Evolutionary conservation across 2,329 filamentous ascomycete genomes (phyloP).

Genomic region (Beauveria asiatica): DNA sequence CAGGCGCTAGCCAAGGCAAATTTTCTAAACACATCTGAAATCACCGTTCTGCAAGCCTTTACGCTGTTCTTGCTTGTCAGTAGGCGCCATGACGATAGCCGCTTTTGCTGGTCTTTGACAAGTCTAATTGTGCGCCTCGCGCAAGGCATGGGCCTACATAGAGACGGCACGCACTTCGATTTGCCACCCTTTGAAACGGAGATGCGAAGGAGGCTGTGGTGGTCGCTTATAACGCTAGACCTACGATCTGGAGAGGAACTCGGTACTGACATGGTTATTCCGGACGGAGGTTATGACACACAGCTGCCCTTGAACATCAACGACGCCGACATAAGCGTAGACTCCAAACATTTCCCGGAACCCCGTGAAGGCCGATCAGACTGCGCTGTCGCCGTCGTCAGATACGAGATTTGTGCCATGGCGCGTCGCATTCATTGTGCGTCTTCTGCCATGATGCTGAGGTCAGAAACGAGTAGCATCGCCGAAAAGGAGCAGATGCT

Average conservation of each 20-base stretch:
- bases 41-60: constrained; percentile 50
- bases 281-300: constrained; percentile 36
- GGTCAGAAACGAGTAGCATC: constrained; percentile 21
- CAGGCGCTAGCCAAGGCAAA: constrained; percentile 49
- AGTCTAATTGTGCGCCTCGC: constrained; percentile 50
- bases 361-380: constrained; percentile 44
- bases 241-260: constrained; percentile 45
- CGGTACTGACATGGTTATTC: constrained; percentile 37
- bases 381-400: constrained; percentile 38
- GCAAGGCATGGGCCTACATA: constrained; percentile 52
- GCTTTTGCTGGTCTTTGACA: constrained; percentile 52
- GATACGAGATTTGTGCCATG: constrained; percentile 42
- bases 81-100: constrained; percentile 37
- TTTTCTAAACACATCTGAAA: constrained; percentile 48
- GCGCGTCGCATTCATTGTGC: constrained; percentile 27
- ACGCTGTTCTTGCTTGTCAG: constrained; percentile 46
- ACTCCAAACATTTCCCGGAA: constrained; percentile 37
- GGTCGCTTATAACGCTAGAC: constrained; percentile 50
- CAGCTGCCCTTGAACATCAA: constrained; percentile 42
- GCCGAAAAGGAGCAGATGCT: constrained; percentile 37
- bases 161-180: constrained; percentile 42
- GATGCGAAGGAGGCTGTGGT: constrained; percentile 53
- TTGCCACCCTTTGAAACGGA: constrained; percentile 51
- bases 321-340: constrained; percentile 38
- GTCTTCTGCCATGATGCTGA: constrained; percentile 25